Conservation (phyloP, 495 filamentous ascomycete genomes). For the Penicillium malachiteum region DNA sequence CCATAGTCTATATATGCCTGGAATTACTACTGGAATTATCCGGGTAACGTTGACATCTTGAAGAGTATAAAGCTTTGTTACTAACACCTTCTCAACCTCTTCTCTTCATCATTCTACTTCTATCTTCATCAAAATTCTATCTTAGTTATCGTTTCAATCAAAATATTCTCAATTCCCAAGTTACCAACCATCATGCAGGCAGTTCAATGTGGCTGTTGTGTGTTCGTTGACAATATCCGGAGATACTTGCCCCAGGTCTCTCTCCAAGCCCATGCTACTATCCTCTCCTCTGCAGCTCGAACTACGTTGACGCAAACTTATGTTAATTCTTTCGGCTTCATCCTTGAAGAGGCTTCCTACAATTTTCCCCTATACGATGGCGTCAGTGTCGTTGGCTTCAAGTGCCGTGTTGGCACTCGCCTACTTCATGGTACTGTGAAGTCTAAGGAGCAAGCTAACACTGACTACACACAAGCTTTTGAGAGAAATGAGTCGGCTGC, state of each 20-base stretch:
- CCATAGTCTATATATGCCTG: too few species aligned
- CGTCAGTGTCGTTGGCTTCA: constrained; percentile 16
- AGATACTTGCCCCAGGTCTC: constrained; percentile 17
- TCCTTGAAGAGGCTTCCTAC: constrained; percentile 13
- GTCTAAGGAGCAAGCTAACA: constrained; percentile 15
- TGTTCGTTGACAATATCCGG: not conserved
- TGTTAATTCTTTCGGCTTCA: constrained; percentile 5
- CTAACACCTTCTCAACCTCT: too few species aligned
- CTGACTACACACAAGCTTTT: constrained; percentile 14
- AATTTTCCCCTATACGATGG: constrained; percentile 22
- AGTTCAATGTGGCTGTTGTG: not conserved
- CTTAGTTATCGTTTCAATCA: not conserved
- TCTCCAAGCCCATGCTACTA: constrained; percentile 17
- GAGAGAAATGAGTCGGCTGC: constrained; percentile 8
- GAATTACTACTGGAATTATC: too few species aligned
- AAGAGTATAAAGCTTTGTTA: too few species aligned
- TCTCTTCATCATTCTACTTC: too few species aligned
- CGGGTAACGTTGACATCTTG: too few species aligned
- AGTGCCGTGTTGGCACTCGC: constrained; percentile 12
- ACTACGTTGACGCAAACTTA: constrained; percentile 18
- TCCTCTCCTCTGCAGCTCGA: constrained; percentile 13
- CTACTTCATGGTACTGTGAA: constrained; percentile 19
- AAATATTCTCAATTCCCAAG: not conserved
- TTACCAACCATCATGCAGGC: not conserved
- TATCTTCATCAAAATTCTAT: too few species aligned